Evolutionary conservation across 192 early-diverging fungal species (phyloP).

Genomic region (Kickxella alabastrina): DNA sequence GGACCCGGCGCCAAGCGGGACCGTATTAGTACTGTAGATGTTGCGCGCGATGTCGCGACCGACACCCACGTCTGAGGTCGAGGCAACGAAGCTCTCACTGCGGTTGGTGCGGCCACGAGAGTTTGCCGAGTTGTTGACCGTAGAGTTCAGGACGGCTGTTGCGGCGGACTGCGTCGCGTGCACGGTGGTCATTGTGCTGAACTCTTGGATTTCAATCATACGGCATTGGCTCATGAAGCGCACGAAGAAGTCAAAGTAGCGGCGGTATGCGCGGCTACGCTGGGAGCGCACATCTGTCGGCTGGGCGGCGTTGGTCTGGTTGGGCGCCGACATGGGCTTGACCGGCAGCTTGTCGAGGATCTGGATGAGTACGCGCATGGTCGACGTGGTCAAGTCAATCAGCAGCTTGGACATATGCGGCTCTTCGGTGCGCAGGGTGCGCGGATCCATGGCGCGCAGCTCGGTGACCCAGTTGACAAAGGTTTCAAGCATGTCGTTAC

Average conservation of each 20-base stretch:
- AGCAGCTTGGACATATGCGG: slow-evolving; percentile 41
- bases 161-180: slow-evolving; percentile 43
- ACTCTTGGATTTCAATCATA: slow-evolving; percentile 53
- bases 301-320: slow-evolving; percentile 15
- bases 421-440: slow-evolving; percentile 40
- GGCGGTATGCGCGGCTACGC: slow-evolving; percentile 43
- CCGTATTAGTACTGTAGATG: slow-evolving; percentile 31
- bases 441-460: slow-evolving; percentile 50
- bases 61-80: slow-evolving; percentile 39
- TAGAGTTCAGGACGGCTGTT: slow-evolving; percentile 2
- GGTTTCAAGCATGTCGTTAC: slow-evolving; percentile 49
- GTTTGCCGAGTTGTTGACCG: not conserved
- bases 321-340: slow-evolving; percentile 37
- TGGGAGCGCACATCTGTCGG: slow-evolving; percentile 40
- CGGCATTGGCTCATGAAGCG: slow-evolving; percentile 55
- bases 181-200: slow-evolving; percentile 51
- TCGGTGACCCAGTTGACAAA: slow-evolving; percentile 54
- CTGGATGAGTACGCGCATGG: slow-evolving; percentile 45
- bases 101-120: slow-evolving; percentile 20
- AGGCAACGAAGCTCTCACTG: slow-evolving; percentile 50
- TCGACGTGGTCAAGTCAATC: slow-evolving; percentile 37
- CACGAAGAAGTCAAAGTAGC: slow-evolving; percentile 55
- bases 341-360: slow-evolving; percentile 49
- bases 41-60: slow-evolving; percentile 52
- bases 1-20: not conserved